Percentiles rank a stretch among this genome's conserved stretches.
phyloP scores from a whole-genome alignment of 768 basidiomycete genomes.

The Suillus alpinus region DNA sequence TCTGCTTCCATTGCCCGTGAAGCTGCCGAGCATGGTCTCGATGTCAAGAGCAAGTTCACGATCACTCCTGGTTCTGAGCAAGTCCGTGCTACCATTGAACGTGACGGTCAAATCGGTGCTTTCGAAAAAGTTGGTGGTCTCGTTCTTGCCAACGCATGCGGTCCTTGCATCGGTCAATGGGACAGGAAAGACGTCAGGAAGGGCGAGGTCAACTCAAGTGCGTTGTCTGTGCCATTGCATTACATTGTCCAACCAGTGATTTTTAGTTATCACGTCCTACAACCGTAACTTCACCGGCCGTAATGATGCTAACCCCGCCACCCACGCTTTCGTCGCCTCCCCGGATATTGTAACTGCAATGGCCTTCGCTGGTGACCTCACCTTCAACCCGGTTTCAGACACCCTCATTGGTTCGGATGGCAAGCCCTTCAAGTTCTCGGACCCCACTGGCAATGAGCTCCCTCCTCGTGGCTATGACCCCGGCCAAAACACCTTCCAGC shows the following conservation, averaged over 20 bases:
- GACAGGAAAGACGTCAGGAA: constrained; percentile 95
- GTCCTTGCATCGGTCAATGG: constrained; percentile 99
- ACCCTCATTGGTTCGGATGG: constrained; percentile 84
- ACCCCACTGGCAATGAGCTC: constrained; percentile 88
- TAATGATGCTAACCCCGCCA: constrained; percentile 99
- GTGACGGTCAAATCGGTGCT: constrained; percentile 88
- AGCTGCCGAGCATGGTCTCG: constrained; percentile 83
- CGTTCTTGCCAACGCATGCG: constrained; percentile 97
- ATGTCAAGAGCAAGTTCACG: constrained; percentile 91
- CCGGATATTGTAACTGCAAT: constrained; percentile 96
- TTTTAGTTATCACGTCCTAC: constrained; percentile 93
- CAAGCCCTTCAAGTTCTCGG: constrained; percentile 96
- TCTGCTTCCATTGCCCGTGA: constrained; percentile 92
- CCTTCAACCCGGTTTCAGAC: constrained; percentile 97
- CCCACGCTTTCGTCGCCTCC: constrained; percentile 93
- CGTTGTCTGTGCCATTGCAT: constrained; percentile 25
- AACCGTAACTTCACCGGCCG: constrained; percentile 99
- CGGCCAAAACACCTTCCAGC: constrained; percentile 95
- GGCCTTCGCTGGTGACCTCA: constrained; percentile 89
- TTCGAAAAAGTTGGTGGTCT: constrained; percentile 89
- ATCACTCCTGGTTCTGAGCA: constrained; percentile 99
- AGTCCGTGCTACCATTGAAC: constrained; percentile 94
- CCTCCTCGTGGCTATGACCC: constrained; percentile 96
- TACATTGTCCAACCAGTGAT: constrained; percentile 2
- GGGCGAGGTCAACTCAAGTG: constrained; percentile 95